Base-by-base conservation (phyloP, 148 eudicot genomes). In the Chenopodium album region DNA sequence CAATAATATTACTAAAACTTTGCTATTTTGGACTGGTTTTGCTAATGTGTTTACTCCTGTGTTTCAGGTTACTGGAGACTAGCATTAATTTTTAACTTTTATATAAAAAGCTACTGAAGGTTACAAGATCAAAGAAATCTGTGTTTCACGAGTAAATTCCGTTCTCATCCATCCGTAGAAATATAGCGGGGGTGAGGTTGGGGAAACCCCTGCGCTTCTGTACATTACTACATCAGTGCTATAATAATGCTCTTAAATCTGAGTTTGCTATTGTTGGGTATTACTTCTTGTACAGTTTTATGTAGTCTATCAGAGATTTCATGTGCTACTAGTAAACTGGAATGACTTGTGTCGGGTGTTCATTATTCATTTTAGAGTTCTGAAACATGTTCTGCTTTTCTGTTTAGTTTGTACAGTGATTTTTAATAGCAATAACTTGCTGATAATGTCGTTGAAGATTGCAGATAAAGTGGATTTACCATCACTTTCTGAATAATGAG, bases 61-160 rank as follows among this genome's bases (percentile, higher is more conserved):
- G 19, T 73, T 73, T 48, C 76, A 73, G 76, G 76, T 26, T 26
- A 4, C 52, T 26, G 62, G 76, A 48, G 50, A 14, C 52, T 41
- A 41, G 44, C 44, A 41, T 41, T 41, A 41, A 41, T 41, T 41
- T 41, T 41, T 41, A 5, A 41, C 44, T 41, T 6, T 41, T 0
- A 41, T 0, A 5, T 4, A 41, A 41, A 41, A 41, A 6, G 41
- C 14, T 5, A 4, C 52, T 26, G 62, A 62, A 48, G 50, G 50
- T 26, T 37, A 50, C 76, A 48, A 26, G 22, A 73, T 73, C 60
- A 73, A 73, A 12, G 22, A 50, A 50, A 6, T 26, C 9, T 73
- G 60, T 12, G 2, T 4, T 11, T 73, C 20, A 44, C 41, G 17
- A 71, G 52, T 71, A 44, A 8, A 71, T 41, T 16, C 9, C 4